Percentiles rank a stretch among this genome's conserved stretches.
Conservation (phyloP, 345 rosid species). For the Citrus cavaleriei region DNA sequence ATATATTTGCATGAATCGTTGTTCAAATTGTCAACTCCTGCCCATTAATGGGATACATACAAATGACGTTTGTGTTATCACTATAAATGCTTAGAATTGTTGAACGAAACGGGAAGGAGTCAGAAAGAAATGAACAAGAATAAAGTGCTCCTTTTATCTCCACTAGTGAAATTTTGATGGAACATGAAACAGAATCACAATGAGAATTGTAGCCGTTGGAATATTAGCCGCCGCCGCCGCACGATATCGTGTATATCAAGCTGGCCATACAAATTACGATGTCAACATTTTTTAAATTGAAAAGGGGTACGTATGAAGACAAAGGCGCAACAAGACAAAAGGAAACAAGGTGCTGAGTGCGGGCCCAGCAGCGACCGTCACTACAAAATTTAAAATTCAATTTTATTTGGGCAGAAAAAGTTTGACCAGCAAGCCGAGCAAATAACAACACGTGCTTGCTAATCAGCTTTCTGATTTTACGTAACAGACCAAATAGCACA, state of each 20-base stretch:
- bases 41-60: too few relatives aligned
- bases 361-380: not conserved
- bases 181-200: not conserved
- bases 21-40: too few relatives aligned
- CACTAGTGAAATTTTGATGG: not conserved
- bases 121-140: not conserved
- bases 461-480: not conserved
- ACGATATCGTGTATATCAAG: not conserved
- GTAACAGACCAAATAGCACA: not conserved
- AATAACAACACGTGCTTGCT: conserved; percentile 7
- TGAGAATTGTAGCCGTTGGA: not conserved
- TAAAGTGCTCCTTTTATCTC: not conserved
- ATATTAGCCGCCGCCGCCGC: conserved; percentile 17
- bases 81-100: too few relatives aligned
- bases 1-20: too few relatives aligned
- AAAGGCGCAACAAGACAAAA: conserved; percentile 1
- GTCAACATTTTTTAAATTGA: not conserved
- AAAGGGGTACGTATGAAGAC: not conserved
- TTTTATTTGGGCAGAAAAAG: not conserved
- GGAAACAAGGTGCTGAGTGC: not conserved
- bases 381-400: not conserved
- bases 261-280: not conserved
- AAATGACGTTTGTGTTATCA: too few relatives aligned
- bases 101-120: not conserved
- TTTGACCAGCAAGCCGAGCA: not conserved